These are phyloP conservation scores for Scutellaria minor DNA, from an alignment of 257 asterid genomes.

Conservation along the genomic window DNA sequence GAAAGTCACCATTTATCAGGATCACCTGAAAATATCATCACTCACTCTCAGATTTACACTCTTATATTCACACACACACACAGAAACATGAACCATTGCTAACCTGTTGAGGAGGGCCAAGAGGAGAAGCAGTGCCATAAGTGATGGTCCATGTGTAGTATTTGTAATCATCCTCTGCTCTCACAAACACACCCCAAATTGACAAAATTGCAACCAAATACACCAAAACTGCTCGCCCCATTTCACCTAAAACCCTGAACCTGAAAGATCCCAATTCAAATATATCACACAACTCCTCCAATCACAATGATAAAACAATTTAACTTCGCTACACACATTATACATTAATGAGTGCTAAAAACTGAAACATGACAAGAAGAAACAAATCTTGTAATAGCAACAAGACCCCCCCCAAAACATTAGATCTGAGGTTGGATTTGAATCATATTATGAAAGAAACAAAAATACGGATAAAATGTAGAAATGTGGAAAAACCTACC, in stretches of 20 bases:
- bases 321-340: not conserved
- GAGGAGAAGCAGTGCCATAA: slow-evolving; percentile 80
- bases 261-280: slow-evolving; percentile 47
- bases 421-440: slow-evolving; percentile 41
- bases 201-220: slow-evolving; percentile 48
- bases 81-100: not conserved
- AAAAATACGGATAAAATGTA: slow-evolving; percentile 19
- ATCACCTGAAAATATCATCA: slow-evolving; percentile 60
- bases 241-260: slow-evolving; percentile 41
- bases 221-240: slow-evolving; percentile 52
- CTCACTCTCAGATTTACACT: not conserved
- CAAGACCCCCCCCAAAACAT: slow-evolving; percentile 13
- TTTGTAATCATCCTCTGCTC: slow-evolving; percentile 85
- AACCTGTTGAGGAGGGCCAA: slow-evolving; percentile 88
- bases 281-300: slow-evolving; percentile 12
- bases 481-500: slow-evolving; percentile 45
- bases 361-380: slow-evolving; percentile 6
- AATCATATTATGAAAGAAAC: not conserved
- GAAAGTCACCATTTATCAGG: slow-evolving; percentile 91
- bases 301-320: not conserved
- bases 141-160: slow-evolving; percentile 85
- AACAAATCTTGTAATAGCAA: slow-evolving; percentile 28
- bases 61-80: no score
- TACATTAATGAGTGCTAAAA: not conserved
- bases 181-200: slow-evolving; percentile 53